Base-by-base conservation (phyloP, 495 filamentous ascomycete genomes). In the Pseudotulostoma volvatum region DNA sequence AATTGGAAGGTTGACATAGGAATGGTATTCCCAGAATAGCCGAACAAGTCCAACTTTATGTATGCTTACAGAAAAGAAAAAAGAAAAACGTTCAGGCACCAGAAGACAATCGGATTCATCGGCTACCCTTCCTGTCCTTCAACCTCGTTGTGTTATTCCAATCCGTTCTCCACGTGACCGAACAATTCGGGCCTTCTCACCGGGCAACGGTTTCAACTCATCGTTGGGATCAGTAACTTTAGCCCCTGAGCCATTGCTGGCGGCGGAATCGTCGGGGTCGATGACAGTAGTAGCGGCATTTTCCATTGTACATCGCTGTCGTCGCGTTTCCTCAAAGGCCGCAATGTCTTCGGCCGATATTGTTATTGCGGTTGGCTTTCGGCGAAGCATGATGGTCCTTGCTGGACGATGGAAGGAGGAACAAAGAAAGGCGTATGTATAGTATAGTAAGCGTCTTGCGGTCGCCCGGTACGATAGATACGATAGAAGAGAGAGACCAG, bases 341-440 rank as follows among this genome's bases (percentile, higher is more conserved):
- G 76, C 68, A 30, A 90, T 56, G 51, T 92, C 84, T 57, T 88
- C 82, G 7, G 76, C 63, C 0, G 83, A 88, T 28, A 92, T 66
- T 37, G 73, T 68, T 44, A 92, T 81, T 18, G 75, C 67, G 3
- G 84, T 92, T 1, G 82, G 78, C 34, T 79, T 76, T 25, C 83
- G 77, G 49, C 84, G 83, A 41, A 92, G 77, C 84, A 92, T 92
- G 23, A 5, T 28, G 23, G 11, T 28, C 11, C 11, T 28, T 11
- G 23, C 23, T 28, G 23, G n/a, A n/a, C n/a, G n/a, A n/a, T n/a
- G n/a, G n/a, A n/a, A n/a, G n/a, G n/a, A n/a, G n/a, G n/a, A n/a
- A n/a, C n/a, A n/a, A n/a, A n/a, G n/a, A n/a, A n/a, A n/a, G n/a
- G n/a, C n/a, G n/a, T n/a, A n/a, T n/a, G n/a, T n/a, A n/a, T n/a